Evolutionary conservation across 352 stramenopile genomes (phyloP).

Genomic region (Globisporangium iwayamae): DNA sequence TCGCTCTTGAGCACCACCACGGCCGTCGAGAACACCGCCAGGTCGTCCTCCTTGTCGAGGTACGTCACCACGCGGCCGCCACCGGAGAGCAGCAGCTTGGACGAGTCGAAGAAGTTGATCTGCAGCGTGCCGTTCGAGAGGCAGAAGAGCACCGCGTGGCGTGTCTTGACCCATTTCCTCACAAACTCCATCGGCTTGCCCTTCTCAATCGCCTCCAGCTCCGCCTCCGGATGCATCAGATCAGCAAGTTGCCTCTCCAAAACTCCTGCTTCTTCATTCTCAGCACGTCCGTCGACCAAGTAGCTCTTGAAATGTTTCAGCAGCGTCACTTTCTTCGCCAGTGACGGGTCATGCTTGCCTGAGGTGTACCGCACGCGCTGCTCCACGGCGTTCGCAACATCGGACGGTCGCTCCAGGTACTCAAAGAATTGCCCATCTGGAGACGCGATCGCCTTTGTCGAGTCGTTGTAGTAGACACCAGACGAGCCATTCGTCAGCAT

Average conservation of each 20-base stretch:
- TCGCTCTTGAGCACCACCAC: conserved; percentile 55
- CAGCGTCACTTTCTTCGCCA: conserved; percentile 98
- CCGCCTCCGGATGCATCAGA: conserved; percentile 19
- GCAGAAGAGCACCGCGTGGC: conserved; percentile 97
- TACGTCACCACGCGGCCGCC: conserved; percentile 90
- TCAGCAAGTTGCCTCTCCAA: conserved; percentile 40
- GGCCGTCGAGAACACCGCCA: conserved; percentile 50
- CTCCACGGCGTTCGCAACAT: conserved; percentile 29
- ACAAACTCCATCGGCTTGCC: conserved; percentile 86
- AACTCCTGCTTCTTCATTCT: conserved; percentile 45
- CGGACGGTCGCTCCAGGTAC: conserved; percentile 92
- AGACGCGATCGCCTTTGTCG: conserved; percentile 96
- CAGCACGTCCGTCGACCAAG: conserved; percentile 84
- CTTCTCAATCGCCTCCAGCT: conserved; percentile 26
- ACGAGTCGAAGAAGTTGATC: conserved; percentile 96
- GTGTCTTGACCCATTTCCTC: conserved; percentile 98
- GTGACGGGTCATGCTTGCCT: conserved; percentile 71
- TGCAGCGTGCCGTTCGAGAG: conserved; percentile 95
- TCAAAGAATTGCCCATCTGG: conserved; percentile 87
- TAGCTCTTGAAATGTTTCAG: conserved; percentile 98
- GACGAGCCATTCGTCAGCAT: conserved; percentile 94
- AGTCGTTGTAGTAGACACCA: conserved; percentile 99
- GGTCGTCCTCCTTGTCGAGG: conserved; percentile 69
- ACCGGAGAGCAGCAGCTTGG: conserved; percentile 93
- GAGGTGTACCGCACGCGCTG: conserved; percentile 39